Percentiles rank a stretch among this genome's conserved stretches.
Conservation (phyloP, 495 filamentous ascomycete genomes). For the Cryomyces minteri region DNA sequence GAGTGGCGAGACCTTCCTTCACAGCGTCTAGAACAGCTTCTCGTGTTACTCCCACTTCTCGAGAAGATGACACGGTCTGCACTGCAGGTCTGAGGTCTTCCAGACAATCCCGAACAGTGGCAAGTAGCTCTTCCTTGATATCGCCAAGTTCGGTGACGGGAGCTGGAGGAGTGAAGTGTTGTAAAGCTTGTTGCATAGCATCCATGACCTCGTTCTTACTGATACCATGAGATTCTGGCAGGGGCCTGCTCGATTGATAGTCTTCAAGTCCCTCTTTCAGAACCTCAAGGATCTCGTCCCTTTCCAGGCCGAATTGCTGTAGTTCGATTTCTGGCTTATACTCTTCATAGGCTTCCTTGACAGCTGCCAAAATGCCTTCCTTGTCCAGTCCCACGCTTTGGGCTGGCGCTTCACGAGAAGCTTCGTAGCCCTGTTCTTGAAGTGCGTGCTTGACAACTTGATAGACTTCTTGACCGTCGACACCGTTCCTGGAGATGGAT, state of each 20-base stretch:
- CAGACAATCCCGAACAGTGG: slow-evolving; percentile 58
- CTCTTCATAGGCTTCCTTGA: slow-evolving; percentile 74
- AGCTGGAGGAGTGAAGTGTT: slow-evolving; percentile 52
- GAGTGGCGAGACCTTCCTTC: slow-evolving; percentile 31
- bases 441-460: slow-evolving; percentile 62
- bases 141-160: slow-evolving; percentile 44
- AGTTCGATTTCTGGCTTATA: slow-evolving; percentile 85
- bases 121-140: slow-evolving; percentile 58
- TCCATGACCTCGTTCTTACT: slow-evolving; percentile 60
- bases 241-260: slow-evolving; percentile 38
- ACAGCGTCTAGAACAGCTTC: slow-evolving; percentile 38
- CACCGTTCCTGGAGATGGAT: slow-evolving; percentile 27
- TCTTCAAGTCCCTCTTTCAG: slow-evolving; percentile 66
- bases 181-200: slow-evolving; percentile 64
- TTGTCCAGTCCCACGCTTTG: slow-evolving; percentile 32
- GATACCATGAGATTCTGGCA: slow-evolving; percentile 29
- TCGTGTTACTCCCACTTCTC: slow-evolving; percentile 24
- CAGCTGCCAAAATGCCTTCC: slow-evolving; percentile 69
- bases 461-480: slow-evolving; percentile 67
- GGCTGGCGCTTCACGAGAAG: slow-evolving; percentile 1
- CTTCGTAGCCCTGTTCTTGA: slow-evolving; percentile 31
- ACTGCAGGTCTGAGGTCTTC: slow-evolving; percentile 52
- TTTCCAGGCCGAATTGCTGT: slow-evolving; percentile 72
- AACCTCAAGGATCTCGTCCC: slow-evolving; percentile 73
- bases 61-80: slow-evolving; percentile 20